Percentiles rank a stretch among this genome's conserved stretches.
Evolutionary conservation across 495 filamentous ascomycete species (phyloP).

Genomic region (Xylaria grammica): DNA sequence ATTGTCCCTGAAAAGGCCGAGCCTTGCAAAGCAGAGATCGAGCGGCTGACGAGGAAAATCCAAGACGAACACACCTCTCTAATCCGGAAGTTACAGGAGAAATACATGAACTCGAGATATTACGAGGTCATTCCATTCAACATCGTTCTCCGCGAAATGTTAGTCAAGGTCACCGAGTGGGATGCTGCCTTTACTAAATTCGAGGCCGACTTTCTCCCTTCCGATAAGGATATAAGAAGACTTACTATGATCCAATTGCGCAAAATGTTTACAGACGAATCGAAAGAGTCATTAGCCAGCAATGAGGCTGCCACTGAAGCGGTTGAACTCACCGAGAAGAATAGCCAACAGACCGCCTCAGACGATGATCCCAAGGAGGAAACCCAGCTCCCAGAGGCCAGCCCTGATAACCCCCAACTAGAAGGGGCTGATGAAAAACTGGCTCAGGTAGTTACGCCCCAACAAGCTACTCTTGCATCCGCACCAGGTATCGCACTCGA

Average conservation of each 20-base stretch:
- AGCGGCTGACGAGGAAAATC: slow-evolving; percentile 71
- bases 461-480: slow-evolving; percentile 28
- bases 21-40: slow-evolving; percentile 79
- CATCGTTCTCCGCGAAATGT: slow-evolving; percentile 80
- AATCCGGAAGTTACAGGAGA: slow-evolving; percentile 78
- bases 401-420: slow-evolving; percentile 23
- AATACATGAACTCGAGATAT: slow-evolving; percentile 90
- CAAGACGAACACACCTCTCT: slow-evolving; percentile 79
- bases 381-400: slow-evolving; percentile 30
- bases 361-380: slow-evolving; percentile 33
- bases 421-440: slow-evolving; percentile 27
- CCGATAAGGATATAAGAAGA: slow-evolving; percentile 94
- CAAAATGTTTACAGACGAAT: slow-evolving; percentile 91
- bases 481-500: slow-evolving; percentile 44
- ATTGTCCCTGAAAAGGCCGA: slow-evolving; percentile 85
- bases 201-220: slow-evolving; percentile 92
- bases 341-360: slow-evolving; percentile 40
- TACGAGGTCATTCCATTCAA: slow-evolving; percentile 97
- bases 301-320: slow-evolving; percentile 55
- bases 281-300: slow-evolving; percentile 70
- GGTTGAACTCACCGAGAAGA: slow-evolving; percentile 48
- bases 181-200: slow-evolving; percentile 88
- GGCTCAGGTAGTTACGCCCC: slow-evolving; percentile 22
- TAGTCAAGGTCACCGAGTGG: slow-evolving; percentile 94
- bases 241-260: slow-evolving; percentile 90